Base-by-base conservation (phyloP, 768 basidiomycete genomes). In the Austroboletus eburneus region DNA sequence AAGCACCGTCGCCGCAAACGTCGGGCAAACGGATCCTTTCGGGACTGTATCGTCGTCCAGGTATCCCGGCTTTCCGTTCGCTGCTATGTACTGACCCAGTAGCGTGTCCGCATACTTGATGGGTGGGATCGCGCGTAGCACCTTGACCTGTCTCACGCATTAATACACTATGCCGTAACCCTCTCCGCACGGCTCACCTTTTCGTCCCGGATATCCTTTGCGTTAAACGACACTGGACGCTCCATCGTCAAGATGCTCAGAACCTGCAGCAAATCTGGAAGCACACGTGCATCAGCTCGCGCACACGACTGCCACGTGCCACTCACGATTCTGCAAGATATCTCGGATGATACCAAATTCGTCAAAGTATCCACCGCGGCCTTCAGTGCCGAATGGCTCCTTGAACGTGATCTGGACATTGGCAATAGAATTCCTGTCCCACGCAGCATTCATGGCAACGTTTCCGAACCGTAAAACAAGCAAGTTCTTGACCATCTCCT, bases 291-390 rank as follows among this genome's bases (percentile, higher is more conserved):
- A 59, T 55, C 42, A 59, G 56, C n/a, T 47, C 43, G 18, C 21
- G 30, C 42, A 13, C 39, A 17, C 10, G 20, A 22, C 46, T 48
- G 32, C 49, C 40, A 27, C 40, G 38, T 35, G 6, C 16, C 25
- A 79, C 94, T 70, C 68, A 96, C 95, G 95, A 71, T 99, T 99
- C 74, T 99, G 95, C 64, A 94, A 74, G 49, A 99, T 77, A 68
- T 99, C 95, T 63, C 95, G 87, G 68, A 99, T 94, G 67, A 99
- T 98, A 45, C 96, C 96, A 69, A 97, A 99, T 70, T 98, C 94
- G 67, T 99, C 95, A 72, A 99, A 99, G 78, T 99, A 99, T 16
- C 96, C 95, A n/a, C 95, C 95, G 55, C 95, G 89, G n/a, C 95
- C 95, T 65, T 99, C 96, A 39, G 95, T 99, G 17, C 95, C 95